Conservation (phyloP, 106 monocot genomes). For the Iris macrosiphon region DNA sequence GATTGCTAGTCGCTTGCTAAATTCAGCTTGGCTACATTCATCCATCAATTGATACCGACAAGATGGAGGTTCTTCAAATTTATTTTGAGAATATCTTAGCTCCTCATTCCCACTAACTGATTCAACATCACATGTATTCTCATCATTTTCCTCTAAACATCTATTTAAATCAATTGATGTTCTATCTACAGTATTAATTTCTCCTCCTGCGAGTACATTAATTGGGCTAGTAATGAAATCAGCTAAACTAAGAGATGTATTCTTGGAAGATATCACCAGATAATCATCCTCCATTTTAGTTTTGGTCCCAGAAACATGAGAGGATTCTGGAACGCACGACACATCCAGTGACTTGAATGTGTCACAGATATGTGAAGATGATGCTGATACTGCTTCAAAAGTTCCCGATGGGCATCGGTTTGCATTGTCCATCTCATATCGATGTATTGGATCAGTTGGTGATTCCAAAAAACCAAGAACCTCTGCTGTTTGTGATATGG, state of each 20-base stretch:
- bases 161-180: conserved; percentile 5
- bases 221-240: conserved; percentile 3
- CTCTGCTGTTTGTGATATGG: conserved; percentile 11
- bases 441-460: not conserved
- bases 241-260: conserved; percentile 8
- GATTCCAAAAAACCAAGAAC: not conserved
- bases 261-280: conserved; percentile 7
- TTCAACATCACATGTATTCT: conserved; percentile 29
- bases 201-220: conserved; percentile 3
- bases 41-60: conserved; percentile 55
- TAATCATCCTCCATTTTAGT: conserved; percentile 11
- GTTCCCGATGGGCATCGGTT: conserved; percentile 2
- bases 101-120: conserved; percentile 47
- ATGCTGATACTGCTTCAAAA: conserved; percentile 14
- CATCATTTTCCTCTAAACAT: conserved; percentile 13
- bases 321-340: conserved; percentile 65
- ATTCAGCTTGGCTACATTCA: conserved; percentile 61
- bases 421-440: conserved; percentile 3
- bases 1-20: conserved; percentile 13
- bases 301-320: conserved; percentile 26
- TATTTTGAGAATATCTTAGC: conserved; percentile 12
- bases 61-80: conserved; percentile 9
- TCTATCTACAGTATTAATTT: conserved; percentile 3
- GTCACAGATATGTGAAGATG: conserved; percentile 42
- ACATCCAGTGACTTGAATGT: conserved; percentile 34